phyloP scores from a whole-genome alignment of 768 basidiomycete species.

The Boletus huronensis region DNA sequence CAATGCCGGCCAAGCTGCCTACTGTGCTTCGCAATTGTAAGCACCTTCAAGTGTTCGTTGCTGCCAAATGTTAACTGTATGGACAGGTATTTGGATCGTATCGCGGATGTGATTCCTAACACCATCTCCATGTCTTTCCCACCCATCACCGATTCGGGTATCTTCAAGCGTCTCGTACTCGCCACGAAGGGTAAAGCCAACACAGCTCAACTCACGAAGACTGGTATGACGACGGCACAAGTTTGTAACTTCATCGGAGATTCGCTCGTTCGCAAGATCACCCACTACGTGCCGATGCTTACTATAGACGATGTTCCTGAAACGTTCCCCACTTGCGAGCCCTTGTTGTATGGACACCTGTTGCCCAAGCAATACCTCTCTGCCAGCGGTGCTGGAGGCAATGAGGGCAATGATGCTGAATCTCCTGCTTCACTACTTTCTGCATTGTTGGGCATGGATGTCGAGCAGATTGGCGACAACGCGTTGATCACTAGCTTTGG shows the following conservation, averaged over 20 bases:
- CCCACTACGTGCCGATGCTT: constrained; percentile 32
- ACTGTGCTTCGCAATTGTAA: constrained; percentile 23
- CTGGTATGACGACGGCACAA: constrained; percentile 32
- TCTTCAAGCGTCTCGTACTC: constrained; percentile 32
- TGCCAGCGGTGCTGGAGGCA: constrained; percentile 5
- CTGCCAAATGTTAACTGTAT: not conserved
- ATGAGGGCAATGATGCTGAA: constrained; percentile 15
- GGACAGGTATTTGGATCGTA: constrained; percentile 31
- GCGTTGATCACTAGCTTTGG: constrained; percentile 30
- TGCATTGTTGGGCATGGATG: constrained; percentile 22
- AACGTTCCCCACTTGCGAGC: constrained; percentile 26
- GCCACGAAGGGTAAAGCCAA: constrained; percentile 27
- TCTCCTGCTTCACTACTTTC: constrained; percentile 27
- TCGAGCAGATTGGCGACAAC: constrained; percentile 29
- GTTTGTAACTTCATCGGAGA: constrained; percentile 33
- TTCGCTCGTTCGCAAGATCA: constrained; percentile 26
- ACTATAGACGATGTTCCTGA: constrained; percentile 23
- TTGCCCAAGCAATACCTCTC: constrained; percentile 22
- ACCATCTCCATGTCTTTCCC: constrained; percentile 34
- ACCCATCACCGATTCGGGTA: constrained; percentile 34
- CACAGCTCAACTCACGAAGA: constrained; percentile 29
- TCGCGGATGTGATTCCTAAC: constrained; percentile 30
- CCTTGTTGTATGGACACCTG: constrained; percentile 26
- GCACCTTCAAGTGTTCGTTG: not conserved
- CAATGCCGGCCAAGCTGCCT: constrained; percentile 23